Base-by-base conservation (phyloP, 2,329 filamentous ascomycete species). In the Tolypocladium endophyticum region DNA sequence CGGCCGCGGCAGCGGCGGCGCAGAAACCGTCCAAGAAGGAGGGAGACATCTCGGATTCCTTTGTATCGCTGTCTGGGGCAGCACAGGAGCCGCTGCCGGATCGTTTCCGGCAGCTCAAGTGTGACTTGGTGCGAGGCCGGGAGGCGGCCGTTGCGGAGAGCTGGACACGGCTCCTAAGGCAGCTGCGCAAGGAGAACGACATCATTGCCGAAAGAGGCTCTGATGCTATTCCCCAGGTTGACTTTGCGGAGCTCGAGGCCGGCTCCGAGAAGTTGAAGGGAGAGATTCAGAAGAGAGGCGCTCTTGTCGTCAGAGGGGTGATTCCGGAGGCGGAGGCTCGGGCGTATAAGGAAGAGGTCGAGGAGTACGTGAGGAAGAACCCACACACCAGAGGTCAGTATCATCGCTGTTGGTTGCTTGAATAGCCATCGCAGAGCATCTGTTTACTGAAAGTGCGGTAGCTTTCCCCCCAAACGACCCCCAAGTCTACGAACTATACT, bases 401-500 rank as follows among this genome's bases (percentile, higher is more conserved):
- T 18, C 11, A 38, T 2, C 35, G 0, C 23, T 4, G 20, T 2
- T 28, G 0, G 52, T 41, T 23, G 45, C 20, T 55, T 6, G 28
- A 25, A 7, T 14, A 0, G 1, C 5, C 9, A 12, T 7, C 6
- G 2, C 18, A 53, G 3, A 33, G 2, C 28, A 4, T 35, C 8
- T 20, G 20, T 23, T 12, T 35, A 9, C 36, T 47, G 33, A 61
- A 45, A 35, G 1, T 11, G 9, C 25, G 47, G 25, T 3, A 81
- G 87, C 84, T 2, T 92, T 89, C 63, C 89, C 87, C 0, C 72
- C 79, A 0, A 75, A 87, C 54, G 79, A 86, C 50, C 87, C 87
- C 0, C 85, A 88, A 53, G 87, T 92, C 7, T 90, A 84, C 66
- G 88, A 91, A 69, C 75, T 92, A 1, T 92, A 91, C 73, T 91